Evolutionary conservation across 495 filamentous ascomycete species (phyloP).

Genomic region (Podospora appendiculata): DNA sequence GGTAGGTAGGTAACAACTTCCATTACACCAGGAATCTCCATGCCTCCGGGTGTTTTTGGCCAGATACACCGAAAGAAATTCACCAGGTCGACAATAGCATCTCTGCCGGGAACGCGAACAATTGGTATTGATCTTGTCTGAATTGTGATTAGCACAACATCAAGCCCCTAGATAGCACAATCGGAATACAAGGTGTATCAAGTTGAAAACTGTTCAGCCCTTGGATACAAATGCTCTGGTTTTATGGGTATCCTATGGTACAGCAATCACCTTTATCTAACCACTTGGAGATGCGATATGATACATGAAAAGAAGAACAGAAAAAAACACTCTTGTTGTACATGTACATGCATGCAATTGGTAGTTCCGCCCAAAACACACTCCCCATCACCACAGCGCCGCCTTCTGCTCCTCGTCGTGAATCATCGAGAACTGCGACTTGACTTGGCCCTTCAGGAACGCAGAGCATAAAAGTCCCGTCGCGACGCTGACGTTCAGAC

Average conservation of each 20-base stretch:
- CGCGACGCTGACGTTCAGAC: slow-evolving; percentile 85
- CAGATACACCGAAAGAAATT: no score
- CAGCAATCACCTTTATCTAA: background rate
- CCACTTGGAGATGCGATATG: background rate
- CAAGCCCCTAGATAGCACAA: no score
- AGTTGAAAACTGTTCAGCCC: background rate
- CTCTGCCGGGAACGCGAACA: no score
- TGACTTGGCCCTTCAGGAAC: slow-evolving; percentile 28
- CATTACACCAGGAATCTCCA: no score
- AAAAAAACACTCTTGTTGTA: background rate
- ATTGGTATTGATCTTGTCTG: no score
- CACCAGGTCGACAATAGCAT: no score
- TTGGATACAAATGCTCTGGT: background rate
- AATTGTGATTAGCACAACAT: no score
- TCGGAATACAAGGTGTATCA: no score
- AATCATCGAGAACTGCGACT: slow-evolving; percentile 10
- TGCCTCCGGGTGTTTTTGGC: no score
- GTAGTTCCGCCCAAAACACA: background rate
- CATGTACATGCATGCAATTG: background rate
- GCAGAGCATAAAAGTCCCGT: slow-evolving; percentile 63
- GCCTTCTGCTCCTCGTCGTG: slow-evolving; percentile 13
- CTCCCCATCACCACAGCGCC: slow-evolving; percentile 11
- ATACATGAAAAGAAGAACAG: background rate
- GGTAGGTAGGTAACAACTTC: no score
- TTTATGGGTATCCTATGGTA: background rate